phyloP scores from a whole-genome alignment of 257 asterid species.

The Anisodus tanguticus region DNA sequence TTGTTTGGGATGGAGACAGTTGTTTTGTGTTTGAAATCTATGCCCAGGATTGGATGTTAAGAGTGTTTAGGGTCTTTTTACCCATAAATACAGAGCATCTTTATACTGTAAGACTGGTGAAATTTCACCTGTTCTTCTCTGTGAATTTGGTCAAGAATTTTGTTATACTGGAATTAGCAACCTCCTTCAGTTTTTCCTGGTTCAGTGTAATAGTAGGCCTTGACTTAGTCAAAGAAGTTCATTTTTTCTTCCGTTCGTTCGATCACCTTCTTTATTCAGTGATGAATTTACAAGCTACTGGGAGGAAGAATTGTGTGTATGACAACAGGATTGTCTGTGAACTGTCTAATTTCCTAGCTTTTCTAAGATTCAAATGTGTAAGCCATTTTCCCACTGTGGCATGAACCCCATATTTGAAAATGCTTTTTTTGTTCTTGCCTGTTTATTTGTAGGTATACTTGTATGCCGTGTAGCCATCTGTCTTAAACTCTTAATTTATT shows the following conservation, averaged over 20 bases:
- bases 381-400: neutral
- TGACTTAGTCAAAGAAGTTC: neutral
- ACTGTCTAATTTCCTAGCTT: neutral
- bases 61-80: neutral
- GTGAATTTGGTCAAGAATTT: slow-evolving; percentile 12
- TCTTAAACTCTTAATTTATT: slow-evolving; percentile 16
- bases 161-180: slow-evolving; percentile 10
- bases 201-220: neutral
- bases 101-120: neutral
- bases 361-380: neutral
- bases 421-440: neutral
- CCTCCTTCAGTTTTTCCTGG: neutral
- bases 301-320: neutral
- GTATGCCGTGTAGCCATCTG: neutral
- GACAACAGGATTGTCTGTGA: neutral
- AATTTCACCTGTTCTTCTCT: neutral
- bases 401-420: neutral
- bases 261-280: neutral
- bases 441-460: neutral
- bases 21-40: neutral
- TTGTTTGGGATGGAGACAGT: neutral
- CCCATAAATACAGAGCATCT: neutral
- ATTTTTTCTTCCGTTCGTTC: neutral
- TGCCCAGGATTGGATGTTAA: neutral
- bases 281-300: neutral